A percentile compares a stretch with the other conserved stretches of the same genome.
Conservation (phyloP, 805 yeast species). For the Schwanniomyces pseudopolymorphus region DNA sequence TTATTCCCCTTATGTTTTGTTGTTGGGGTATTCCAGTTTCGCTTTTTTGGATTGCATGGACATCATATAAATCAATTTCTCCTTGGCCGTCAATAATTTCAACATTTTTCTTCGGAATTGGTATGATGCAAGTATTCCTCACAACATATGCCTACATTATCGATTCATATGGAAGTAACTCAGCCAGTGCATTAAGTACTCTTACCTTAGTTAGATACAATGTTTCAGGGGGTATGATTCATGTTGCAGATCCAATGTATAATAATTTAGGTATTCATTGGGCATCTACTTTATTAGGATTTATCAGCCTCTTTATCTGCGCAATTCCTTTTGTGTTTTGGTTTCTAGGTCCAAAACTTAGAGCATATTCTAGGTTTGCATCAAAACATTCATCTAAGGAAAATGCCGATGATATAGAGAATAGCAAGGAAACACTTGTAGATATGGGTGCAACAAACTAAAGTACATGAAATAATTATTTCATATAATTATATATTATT, state of each 20-base stretch:
- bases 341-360: slow-evolving; percentile 55
- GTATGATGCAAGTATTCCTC: slow-evolving; percentile 5
- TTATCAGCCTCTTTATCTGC: slow-evolving; percentile 58
- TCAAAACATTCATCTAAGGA: background rate
- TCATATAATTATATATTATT: no score
- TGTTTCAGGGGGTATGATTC: slow-evolving; percentile 3
- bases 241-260: slow-evolving; percentile 50
- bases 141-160: slow-evolving; percentile 3
- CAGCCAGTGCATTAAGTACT: slow-evolving; percentile 5
- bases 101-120: slow-evolving; percentile 3
- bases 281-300: slow-evolving; percentile 54
- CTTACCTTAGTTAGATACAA: slow-evolving; percentile 3
- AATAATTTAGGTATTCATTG: slow-evolving; percentile 46
- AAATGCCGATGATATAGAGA: background rate
- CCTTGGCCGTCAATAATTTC: slow-evolving; percentile 5
- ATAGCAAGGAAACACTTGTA: background rate
- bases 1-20: slow-evolving; percentile 3
- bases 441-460: background rate
- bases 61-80: slow-evolving; percentile 1
- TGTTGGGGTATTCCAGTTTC: slow-evolving; percentile 46
- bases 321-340: slow-evolving; percentile 76
- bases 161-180: slow-evolving; percentile 4
- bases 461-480: no score
- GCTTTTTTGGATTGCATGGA: slow-evolving; percentile 82
- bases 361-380: slow-evolving; percentile 42